Evolutionary conservation across 2,329 filamentous ascomycete species (phyloP).

Genomic region (Pseudocercospora eumusae): DNA sequence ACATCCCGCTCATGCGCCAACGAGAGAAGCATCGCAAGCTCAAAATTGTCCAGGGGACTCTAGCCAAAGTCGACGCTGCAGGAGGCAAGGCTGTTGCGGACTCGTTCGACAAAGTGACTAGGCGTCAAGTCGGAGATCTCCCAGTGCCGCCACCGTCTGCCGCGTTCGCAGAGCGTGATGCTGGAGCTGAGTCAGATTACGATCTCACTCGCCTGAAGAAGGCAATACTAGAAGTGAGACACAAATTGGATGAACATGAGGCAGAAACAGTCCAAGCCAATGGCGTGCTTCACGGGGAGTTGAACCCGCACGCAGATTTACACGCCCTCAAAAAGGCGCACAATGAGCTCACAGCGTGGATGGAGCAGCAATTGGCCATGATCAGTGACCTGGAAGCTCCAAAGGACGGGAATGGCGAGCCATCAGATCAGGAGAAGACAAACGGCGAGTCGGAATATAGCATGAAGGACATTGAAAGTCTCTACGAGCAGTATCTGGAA

Average conservation of each 20-base stretch:
- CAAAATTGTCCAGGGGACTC: slow-evolving; percentile 32
- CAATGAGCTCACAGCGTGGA: slow-evolving; percentile 39
- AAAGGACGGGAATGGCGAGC: slow-evolving; percentile 13
- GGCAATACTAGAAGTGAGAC: slow-evolving; percentile 33
- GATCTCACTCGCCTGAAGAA: slow-evolving; percentile 37
- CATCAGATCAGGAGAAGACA: neutral
- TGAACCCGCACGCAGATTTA: slow-evolving; percentile 27
- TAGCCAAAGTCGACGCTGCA: slow-evolving; percentile 23
- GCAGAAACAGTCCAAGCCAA: slow-evolving; percentile 6
- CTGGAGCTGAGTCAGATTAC: slow-evolving; percentile 29
- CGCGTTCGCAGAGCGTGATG: slow-evolving; percentile 26
- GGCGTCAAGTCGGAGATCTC: slow-evolving; percentile 33
- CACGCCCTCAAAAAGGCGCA: slow-evolving; percentile 35
- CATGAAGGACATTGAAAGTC: slow-evolving; percentile 28
- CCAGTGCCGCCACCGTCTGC: slow-evolving; percentile 31
- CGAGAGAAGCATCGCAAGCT: slow-evolving; percentile 35
- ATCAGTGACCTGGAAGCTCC: slow-evolving; percentile 34
- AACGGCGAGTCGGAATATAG: slow-evolving; percentile 11
- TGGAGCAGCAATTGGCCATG: slow-evolving; percentile 37
- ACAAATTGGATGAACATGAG: slow-evolving; percentile 27
- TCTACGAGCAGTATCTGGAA: slow-evolving; percentile 36
- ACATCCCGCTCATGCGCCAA: slow-evolving; percentile 33
- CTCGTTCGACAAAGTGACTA: slow-evolving; percentile 34
- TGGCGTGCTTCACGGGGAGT: slow-evolving; percentile 3
- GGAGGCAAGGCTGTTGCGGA: slow-evolving; percentile 23